A percentile compares a stretch with the other conserved stretches of the same genome.
These are phyloP conservation scores for Exophiala dermatitidis DNA, from an alignment of 2,329 filamentous ascomycete species.

Conservation along the genomic window DNA sequence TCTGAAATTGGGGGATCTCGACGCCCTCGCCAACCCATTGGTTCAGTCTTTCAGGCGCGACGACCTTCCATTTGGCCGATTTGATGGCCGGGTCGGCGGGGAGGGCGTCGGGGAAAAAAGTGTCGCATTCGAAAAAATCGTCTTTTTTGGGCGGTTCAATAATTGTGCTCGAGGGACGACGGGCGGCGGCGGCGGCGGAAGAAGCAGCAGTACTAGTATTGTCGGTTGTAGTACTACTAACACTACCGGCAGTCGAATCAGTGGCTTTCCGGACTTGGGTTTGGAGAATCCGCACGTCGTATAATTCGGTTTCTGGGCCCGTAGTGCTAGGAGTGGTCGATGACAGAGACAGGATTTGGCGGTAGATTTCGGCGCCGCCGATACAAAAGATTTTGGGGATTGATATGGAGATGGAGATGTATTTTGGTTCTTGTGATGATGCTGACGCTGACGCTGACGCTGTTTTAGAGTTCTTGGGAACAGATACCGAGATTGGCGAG, in stretches of 20 bases:
- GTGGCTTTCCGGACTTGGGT: conserved; percentile 24
- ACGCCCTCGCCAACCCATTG: conserved; percentile 9
- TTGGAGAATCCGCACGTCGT: conserved; percentile 28
- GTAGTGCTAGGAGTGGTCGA: conserved; percentile 6
- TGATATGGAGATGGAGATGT: conserved; percentile 19
- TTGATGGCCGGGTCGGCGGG: conserved; percentile 24
- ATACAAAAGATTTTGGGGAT: conserved; percentile 71
- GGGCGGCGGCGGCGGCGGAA: too few species aligned
- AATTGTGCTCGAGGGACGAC: too few species aligned
- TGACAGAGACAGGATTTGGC: conserved; percentile 50
- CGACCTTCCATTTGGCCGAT: conserved; percentile 12
- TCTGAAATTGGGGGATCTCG: conserved; percentile 18
- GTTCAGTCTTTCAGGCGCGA: conserved; percentile 1
- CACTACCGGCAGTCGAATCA: neutral
- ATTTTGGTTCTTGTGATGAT: conserved; percentile 13
- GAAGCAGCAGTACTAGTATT: neutral
- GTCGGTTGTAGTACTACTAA: neutral
- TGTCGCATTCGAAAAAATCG: conserved; percentile 41
- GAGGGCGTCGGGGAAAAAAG: conserved; percentile 39
- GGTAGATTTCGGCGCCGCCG: conserved; percentile 81
- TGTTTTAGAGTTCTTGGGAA: neutral
- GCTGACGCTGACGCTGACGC: conserved; percentile 18
- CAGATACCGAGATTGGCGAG: neutral
- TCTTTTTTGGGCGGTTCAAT: too few species aligned
- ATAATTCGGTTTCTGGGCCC: conserved; percentile 2